Evolutionary conservation across 108 stramenopile species (phyloP).

Genomic region (Nitzschia putrida): DNA sequence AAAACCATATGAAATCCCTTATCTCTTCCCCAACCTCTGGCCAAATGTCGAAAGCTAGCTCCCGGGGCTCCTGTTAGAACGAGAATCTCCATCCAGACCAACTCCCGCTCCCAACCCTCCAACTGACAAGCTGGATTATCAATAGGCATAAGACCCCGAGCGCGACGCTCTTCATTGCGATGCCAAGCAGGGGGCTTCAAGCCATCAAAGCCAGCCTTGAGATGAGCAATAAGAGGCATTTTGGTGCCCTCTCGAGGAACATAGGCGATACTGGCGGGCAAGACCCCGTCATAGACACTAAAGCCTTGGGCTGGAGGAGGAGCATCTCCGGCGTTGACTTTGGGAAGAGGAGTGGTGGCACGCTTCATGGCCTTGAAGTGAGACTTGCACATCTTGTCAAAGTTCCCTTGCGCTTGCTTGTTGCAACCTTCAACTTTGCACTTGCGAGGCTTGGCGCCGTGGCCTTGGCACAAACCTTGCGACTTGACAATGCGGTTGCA

Average conservation of each 20-base stretch:
- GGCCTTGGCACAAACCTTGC: conserved; percentile 64
- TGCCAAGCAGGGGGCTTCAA: conserved; percentile 69
- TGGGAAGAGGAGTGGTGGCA: conserved; percentile 37
- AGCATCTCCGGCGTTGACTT: conserved; percentile 17
- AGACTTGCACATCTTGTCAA: conserved; percentile 68
- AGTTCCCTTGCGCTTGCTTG: conserved; percentile 65
- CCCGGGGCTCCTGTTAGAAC: conserved; percentile 49
- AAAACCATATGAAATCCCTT: conserved; percentile 71
- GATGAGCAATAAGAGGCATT: conserved; percentile 46
- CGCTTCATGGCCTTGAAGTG: conserved; percentile 61
- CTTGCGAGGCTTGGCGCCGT: conserved; percentile 57
- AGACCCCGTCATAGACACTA: conserved; percentile 65
- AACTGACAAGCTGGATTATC: conserved; percentile 57
- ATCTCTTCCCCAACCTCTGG: conserved; percentile 72
- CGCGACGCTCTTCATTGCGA: conserved; percentile 66
- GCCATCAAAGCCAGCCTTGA: conserved; percentile 52
- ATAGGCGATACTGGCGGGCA: conserved; percentile 52
- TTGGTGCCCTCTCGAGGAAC: conserved; percentile 7
- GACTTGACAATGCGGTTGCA: conserved; percentile 71
- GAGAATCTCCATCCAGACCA: conserved; percentile 65
- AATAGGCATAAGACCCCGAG: conserved; percentile 59
- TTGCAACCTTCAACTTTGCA: conserved; percentile 53
- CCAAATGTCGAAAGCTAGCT: conserved; percentile 56
- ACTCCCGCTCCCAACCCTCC: conserved; percentile 74
- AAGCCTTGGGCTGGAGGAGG: conserved; percentile 40